Evolutionary conservation across 441 rosid genomes (phyloP), one percentile per base, ranked within the genome.

Genomic region (Gossypium gossypioides): DNA sequence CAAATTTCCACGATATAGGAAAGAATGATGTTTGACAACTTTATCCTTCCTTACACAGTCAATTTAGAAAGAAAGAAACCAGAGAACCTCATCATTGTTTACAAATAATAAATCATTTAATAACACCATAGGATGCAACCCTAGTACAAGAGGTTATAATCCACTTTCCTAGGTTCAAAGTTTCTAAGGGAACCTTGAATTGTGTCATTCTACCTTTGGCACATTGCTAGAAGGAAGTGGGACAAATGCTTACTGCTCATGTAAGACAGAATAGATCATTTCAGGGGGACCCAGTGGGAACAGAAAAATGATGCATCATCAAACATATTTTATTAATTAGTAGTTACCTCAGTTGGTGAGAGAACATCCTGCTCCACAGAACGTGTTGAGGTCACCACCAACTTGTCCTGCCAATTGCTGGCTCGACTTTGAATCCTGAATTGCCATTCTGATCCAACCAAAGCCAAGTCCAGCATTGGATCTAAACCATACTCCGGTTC

Each of bases 361-460:
- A 92, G 93, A 73, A 83, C 97, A 87, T 95, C 99, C 81, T 95
- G 99, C 72, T 92, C 99, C 71, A 88, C 90, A 52, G 97, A 87
- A 56, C 99, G 91, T 16, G 94, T 94, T 52, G 97, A 89, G 52
- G 97, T 95, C 74, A 95, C 99, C 72, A 87, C 90, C 75, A 95
- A 84, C 73, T 92, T 95, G 75, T 95, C 95, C 83, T 92, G 98
- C 97, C 99, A 95, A 81, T 86, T 92, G 82, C 99, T 92, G 76
- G 98, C 93, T 46, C 97, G 91, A 78, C 97, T 89, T 84, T 91
- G 97, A 82, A 95, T 91, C 85, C 97, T 83, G 78, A 92, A 92
- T 81, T 88, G 96, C 98, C 98, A 92, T 82, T 95, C 98, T 58
- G 96, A 95, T 67, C 98, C 98, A 72, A 92, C 99, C 91, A 95